Conservation (phyloP, 768 basidiomycete species). For the Auricularia cornea region DNA sequence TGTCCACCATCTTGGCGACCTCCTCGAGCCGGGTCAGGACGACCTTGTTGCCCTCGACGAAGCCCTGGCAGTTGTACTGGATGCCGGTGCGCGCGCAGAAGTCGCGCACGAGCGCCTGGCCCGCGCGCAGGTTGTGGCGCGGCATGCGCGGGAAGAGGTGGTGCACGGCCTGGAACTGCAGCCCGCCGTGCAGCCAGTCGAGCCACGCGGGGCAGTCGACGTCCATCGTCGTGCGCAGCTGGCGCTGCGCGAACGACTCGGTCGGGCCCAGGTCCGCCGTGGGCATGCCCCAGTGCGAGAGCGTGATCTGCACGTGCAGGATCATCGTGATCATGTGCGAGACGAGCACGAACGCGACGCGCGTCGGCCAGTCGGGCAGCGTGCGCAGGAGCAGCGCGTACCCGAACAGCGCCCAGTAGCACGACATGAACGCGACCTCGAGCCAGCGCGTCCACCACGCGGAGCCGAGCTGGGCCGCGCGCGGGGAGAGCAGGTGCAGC, state of each 20-base stretch:
- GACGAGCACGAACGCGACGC: slow-evolving; percentile 70
- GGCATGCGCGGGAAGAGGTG: slow-evolving; percentile 97
- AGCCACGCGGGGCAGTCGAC: slow-evolving; percentile 79
- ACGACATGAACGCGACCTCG: slow-evolving; percentile 66
- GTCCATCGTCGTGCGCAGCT: slow-evolving; percentile 93
- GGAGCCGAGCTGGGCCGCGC: not conserved
- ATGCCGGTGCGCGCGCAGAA: slow-evolving; percentile 81
- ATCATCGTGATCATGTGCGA: slow-evolving; percentile 84
- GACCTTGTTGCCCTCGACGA: slow-evolving; percentile 75
- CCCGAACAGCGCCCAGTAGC: slow-evolving; percentile 75
- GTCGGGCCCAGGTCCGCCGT: slow-evolving; percentile 85
- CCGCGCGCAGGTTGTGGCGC: slow-evolving; percentile 80
- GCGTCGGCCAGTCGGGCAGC: slow-evolving; percentile 63
- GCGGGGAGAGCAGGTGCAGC: slow-evolving; percentile 41
- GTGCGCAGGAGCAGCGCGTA: slow-evolving; percentile 58
- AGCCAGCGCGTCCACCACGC: slow-evolving; percentile 63
- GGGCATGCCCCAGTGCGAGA: slow-evolving; percentile 95
- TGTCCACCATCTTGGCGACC: slow-evolving; percentile 81
- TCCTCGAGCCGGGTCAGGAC: slow-evolving; percentile 73
- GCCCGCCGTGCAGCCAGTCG: slow-evolving; percentile 91
- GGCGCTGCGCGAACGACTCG: slow-evolving; percentile 90
- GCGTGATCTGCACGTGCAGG: slow-evolving; percentile 88
- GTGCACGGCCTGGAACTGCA: slow-evolving; percentile 95
- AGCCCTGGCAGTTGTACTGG: slow-evolving; percentile 86
- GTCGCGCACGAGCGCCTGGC: slow-evolving; percentile 75